Conservation (phyloP, 2,329 filamentous ascomycete species). For the Ophiosphaerella narmari region DNA sequence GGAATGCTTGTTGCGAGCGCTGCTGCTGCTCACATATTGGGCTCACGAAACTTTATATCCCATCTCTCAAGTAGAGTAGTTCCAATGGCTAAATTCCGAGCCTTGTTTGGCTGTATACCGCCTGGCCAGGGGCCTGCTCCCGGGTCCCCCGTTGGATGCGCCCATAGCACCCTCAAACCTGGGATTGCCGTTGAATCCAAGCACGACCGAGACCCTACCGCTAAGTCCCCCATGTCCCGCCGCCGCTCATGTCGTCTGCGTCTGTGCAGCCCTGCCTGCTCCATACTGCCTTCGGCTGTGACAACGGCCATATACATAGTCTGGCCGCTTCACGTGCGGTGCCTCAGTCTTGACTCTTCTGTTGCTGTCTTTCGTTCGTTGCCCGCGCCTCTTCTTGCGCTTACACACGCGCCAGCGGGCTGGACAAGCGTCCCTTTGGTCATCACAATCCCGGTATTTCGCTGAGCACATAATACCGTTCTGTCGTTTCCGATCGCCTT, state of each 20-base stretch:
- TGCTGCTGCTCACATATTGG: constrained; percentile 24
- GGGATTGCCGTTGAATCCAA: constrained; percentile 39
- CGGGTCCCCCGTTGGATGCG: constrained; percentile 31
- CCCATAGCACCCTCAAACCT: constrained; percentile 36
- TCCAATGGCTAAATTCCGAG: constrained; percentile 40
- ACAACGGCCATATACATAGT: constrained; percentile 3
- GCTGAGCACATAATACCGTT: constrained; percentile 29
- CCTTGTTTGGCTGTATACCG: constrained; percentile 29
- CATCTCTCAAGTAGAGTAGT: constrained; percentile 39
- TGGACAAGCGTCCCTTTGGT: constrained; percentile 20
- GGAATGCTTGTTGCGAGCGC: too few relatives aligned
- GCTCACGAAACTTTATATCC: constrained; percentile 35
- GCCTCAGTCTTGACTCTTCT: constrained; percentile 7
- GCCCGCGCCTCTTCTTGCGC: constrained; percentile 15
- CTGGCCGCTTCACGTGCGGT: constrained; percentile 19
- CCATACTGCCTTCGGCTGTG: constrained; percentile 25
- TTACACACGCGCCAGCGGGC: constrained; percentile 28
- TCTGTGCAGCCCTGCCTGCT: constrained; percentile 27
- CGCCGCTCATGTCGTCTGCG: constrained; percentile 31
- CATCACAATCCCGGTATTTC: constrained; percentile 22
- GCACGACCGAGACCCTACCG: constrained; percentile 29
- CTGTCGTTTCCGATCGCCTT: constrained; percentile 29
- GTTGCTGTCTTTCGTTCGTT: constrained; percentile 17
- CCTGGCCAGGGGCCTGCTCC: constrained; percentile 28
- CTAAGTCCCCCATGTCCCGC: constrained; percentile 29